Conservation (phyloP, 805 yeast genomes). For the Wickerhamomyces sydowiorum region DNA sequence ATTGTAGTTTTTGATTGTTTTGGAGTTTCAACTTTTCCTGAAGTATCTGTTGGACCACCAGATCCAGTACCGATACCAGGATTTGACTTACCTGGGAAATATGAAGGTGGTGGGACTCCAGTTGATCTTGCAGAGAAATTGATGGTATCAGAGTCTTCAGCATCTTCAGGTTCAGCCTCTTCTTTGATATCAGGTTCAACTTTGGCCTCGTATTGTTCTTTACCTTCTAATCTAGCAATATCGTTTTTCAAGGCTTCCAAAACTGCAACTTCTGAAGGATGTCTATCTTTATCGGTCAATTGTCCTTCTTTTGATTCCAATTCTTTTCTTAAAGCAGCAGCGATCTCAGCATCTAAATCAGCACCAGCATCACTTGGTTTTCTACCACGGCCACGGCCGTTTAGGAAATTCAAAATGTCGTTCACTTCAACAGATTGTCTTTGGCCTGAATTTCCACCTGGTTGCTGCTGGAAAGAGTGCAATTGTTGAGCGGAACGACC, state of each 20-base stretch:
- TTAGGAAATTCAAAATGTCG: background rate
- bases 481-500: background rate
- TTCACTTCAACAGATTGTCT: background rate
- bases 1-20: slow-evolving; percentile 1
- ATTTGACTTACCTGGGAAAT: background rate
- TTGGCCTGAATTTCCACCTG: background rate
- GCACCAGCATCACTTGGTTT: slow-evolving; percentile 1
- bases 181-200: background rate
- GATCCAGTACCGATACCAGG: no score
- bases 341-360: background rate
- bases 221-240: background rate
- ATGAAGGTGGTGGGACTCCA: background rate
- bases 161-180: background rate
- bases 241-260: background rate
- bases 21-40: background rate
- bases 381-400: background rate
- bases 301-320: background rate
- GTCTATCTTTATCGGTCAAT: background rate
- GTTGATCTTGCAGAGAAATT: background rate
- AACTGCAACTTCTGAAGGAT: background rate
- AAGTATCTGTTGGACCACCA: slow-evolving; percentile 2
- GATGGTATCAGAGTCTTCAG: background rate
- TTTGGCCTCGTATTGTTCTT: background rate
- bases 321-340: slow-evolving; percentile 1
- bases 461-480: background rate